phyloP scores from a whole-genome alignment of 805 yeast genomes.

The Metschnikowia rubicola region DNA sequence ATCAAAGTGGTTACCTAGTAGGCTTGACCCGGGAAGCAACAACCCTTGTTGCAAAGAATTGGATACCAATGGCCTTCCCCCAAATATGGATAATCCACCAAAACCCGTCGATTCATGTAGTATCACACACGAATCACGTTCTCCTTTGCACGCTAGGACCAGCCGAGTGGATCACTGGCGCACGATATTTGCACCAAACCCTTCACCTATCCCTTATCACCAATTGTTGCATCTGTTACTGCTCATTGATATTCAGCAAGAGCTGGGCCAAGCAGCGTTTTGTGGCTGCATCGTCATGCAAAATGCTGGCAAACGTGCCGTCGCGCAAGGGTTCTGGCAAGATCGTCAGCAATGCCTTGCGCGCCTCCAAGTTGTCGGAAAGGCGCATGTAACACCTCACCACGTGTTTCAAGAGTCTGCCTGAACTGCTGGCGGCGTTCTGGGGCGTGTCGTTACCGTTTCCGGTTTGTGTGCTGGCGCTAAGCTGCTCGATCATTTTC shows the following conservation, averaged over 20 bases:
- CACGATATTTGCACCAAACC: neutral
- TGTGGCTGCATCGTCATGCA: slow-evolving; percentile 85
- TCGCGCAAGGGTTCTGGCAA: slow-evolving; percentile 86
- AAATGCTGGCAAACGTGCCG: slow-evolving; percentile 73
- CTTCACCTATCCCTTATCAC: neutral
- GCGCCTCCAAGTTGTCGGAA: slow-evolving; percentile 85
- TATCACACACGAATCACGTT: no score
- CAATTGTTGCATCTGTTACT: neutral
- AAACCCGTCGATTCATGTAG: no score
- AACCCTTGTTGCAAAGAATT: no score
- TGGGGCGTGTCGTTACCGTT: neutral
- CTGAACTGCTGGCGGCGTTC: slow-evolving; percentile 47
- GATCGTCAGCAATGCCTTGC: slow-evolving; percentile 77
- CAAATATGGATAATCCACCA: no score
- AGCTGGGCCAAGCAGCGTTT: slow-evolving; percentile 84
- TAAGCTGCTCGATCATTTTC: slow-evolving; percentile 82
- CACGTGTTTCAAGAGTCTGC: slow-evolving; percentile 85
- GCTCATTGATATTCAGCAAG: slow-evolving; percentile 51
- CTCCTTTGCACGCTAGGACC: no score
- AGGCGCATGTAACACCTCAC: slow-evolving; percentile 89
- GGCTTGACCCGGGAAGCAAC: no score
- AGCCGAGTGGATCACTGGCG: neutral
- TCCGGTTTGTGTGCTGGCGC: slow-evolving; percentile 29
- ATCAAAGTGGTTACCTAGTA: no score
- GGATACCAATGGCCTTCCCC: no score